Conservation (phyloP, 2,329 filamentous ascomycete genomes). For the Aspergillus melleus region DNA sequence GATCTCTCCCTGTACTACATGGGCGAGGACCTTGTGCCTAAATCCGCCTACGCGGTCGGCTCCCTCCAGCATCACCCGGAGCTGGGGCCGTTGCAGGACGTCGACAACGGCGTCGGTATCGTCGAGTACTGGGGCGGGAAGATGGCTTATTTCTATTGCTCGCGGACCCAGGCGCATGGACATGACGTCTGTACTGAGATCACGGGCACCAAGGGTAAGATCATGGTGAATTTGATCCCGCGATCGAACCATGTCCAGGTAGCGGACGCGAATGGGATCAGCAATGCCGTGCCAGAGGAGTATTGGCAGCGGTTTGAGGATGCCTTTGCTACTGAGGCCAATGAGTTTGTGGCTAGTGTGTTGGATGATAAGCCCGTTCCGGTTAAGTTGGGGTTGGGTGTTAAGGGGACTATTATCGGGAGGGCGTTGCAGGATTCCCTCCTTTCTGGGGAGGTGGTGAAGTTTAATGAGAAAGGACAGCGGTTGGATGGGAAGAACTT, state of each 20-base stretch:
- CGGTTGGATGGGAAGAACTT: neutral
- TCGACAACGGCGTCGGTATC: conserved; percentile 38
- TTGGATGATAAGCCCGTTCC: conserved; percentile 40
- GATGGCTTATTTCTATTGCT: conserved; percentile 34
- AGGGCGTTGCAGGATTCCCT: conserved; percentile 24
- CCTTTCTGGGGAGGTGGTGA: conserved; percentile 16
- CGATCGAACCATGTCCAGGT: conserved; percentile 33
- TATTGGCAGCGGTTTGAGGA: conserved; percentile 44
- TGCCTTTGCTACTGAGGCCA: conserved; percentile 42
- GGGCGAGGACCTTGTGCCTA: conserved; percentile 24
- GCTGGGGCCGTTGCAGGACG: conserved; percentile 33
- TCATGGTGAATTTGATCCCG: conserved; percentile 23
- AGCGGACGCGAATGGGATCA: conserved; percentile 34
- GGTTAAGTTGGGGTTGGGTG: conserved; percentile 33
- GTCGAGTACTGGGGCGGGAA: conserved; percentile 41
- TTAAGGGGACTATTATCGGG: conserved; percentile 41
- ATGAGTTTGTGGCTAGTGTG: conserved; percentile 40
- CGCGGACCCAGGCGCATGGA: conserved; percentile 38
- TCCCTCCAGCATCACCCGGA: conserved; percentile 28
- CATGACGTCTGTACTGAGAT: conserved; percentile 37
- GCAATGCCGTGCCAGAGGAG: conserved; percentile 37
- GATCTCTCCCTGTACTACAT: conserved; percentile 48
- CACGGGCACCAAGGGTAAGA: conserved; percentile 23
- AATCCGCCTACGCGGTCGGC: conserved; percentile 33
- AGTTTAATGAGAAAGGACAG: conserved; percentile 37